Conservation (phyloP, 2,329 filamentous ascomycete species). For the Passalora sequoiae region DNA sequence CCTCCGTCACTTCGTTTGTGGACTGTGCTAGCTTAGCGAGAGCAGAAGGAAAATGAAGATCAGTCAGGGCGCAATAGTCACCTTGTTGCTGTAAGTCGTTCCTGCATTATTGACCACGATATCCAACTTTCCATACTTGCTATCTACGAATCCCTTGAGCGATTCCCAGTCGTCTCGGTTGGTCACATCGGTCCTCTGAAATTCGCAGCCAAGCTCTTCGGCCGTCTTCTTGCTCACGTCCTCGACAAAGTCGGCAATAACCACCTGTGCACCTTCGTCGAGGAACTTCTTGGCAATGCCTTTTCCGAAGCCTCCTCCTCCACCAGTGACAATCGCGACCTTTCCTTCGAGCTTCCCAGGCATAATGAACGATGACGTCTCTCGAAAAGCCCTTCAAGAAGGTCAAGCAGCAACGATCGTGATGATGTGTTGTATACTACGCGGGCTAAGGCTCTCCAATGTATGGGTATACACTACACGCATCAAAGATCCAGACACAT, state of each 20-base stretch:
- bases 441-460: too few species aligned
- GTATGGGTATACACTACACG: too few species aligned
- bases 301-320: constrained; percentile 59
- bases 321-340: constrained; percentile 52
- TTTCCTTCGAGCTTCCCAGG: constrained; percentile 21
- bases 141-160: constrained; percentile 44
- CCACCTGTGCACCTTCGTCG: constrained; percentile 55
- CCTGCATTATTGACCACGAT: constrained; percentile 60
- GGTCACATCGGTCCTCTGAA: constrained; percentile 51
- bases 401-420: too few species aligned
- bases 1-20: constrained; percentile 58
- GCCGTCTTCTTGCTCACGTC: constrained; percentile 51
- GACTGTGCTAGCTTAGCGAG: constrained; percentile 35
- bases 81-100: constrained; percentile 54
- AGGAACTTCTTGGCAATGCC: constrained; percentile 57
- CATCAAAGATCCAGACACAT: too few species aligned
- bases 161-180: constrained; percentile 50
- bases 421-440: too few species aligned
- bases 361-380: too few species aligned
- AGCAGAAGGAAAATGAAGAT: too few species aligned
- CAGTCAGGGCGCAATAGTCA: too few species aligned
- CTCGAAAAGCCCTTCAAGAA: too few species aligned
- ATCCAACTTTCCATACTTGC: constrained; percentile 50
- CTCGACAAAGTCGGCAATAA: constrained; percentile 58
- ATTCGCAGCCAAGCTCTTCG: constrained; percentile 41